Percentiles rank a stretch among this genome's conserved stretches.
Evolutionary conservation across 1,284 basidiomycete genomes (phyloP).

Genomic region (Papiliotrema flavescens): DNA sequence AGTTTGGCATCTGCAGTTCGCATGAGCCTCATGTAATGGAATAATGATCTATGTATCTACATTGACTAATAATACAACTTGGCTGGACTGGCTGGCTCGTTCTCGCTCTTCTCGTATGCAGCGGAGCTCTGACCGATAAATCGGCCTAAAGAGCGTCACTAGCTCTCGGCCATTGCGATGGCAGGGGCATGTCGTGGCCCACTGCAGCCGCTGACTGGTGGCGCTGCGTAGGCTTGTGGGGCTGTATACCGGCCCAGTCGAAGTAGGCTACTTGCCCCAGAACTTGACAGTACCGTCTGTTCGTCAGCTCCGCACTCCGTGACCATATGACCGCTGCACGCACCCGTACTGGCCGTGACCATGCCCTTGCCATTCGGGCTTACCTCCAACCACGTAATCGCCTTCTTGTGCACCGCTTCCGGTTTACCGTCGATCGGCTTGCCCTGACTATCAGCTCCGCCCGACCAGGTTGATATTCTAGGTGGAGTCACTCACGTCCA

Average conservation of each 20-base stretch:
- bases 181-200: too few species aligned
- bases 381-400: conserved; percentile 86
- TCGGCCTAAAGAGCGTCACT: too few species aligned
- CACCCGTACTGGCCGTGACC: conserved; percentile 75
- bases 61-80: background rate
- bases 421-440: conserved; percentile 63
- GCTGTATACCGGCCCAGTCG: too few species aligned
- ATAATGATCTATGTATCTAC: background rate
- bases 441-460: conserved; percentile 54
- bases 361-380: conserved; percentile 78
- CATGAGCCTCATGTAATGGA: too few species aligned
- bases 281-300: conserved; percentile 41
- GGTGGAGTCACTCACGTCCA: conserved; percentile 61
- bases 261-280: conserved; percentile 15
- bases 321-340: conserved; percentile 3
- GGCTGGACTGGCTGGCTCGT: too few species aligned
- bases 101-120: too few species aligned
- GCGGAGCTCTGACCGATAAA: too few species aligned
- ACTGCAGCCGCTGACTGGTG: too few species aligned
- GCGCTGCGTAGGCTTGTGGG: too few species aligned
- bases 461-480: too few species aligned
- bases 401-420: conserved; percentile 70
- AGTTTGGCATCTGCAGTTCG: too few species aligned
- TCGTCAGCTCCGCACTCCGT: background rate
- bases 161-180: too few species aligned